Evolutionary conservation across 2,329 filamentous ascomycete species (phyloP).

Genomic region (Blumeriella jaapii): DNA sequence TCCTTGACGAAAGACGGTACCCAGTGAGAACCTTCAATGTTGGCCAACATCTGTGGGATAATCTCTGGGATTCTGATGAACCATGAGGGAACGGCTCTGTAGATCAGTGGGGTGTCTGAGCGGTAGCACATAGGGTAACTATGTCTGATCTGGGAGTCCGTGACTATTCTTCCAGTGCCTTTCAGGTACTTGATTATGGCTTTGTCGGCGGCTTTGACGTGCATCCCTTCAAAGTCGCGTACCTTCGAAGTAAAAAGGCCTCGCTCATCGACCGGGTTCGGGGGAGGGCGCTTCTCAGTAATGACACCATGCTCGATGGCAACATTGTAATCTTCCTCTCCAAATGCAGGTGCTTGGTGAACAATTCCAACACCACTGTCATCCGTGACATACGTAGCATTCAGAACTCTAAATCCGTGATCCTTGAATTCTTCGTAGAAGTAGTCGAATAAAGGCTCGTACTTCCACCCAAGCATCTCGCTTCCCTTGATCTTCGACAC

Average conservation of each 20-base stretch:
- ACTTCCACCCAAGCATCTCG: slow-evolving; percentile 72
- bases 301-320: slow-evolving; percentile 68
- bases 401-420: slow-evolving; percentile 68
- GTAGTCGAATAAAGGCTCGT: slow-evolving; percentile 81
- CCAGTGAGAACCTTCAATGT: slow-evolving; percentile 85
- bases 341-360: slow-evolving; percentile 85
- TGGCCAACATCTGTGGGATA: slow-evolving; percentile 79
- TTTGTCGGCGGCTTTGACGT: slow-evolving; percentile 89
- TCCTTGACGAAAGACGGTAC: slow-evolving; percentile 86
- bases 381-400: slow-evolving; percentile 75
- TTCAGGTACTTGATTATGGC: slow-evolving; percentile 86
- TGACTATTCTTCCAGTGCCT: slow-evolving; percentile 60
- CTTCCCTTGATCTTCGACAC: slow-evolving; percentile 69
- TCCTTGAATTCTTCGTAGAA: slow-evolving; percentile 85
- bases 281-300: slow-evolving; percentile 63
- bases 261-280: slow-evolving; percentile 79
- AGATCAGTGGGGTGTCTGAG: slow-evolving; percentile 91
- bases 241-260: slow-evolving; percentile 71
- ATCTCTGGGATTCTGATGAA: slow-evolving; percentile 81
- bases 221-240: slow-evolving; percentile 69
- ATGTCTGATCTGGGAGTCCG: slow-evolving; percentile 80
- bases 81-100: slow-evolving; percentile 86
- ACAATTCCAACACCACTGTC: slow-evolving; percentile 91
- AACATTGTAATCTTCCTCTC: slow-evolving; percentile 90
- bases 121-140: slow-evolving; percentile 90